A percentile compares a stretch with the other conserved stretches of the same genome.
phyloP scores from a whole-genome alignment of 1,284 basidiomycete genomes.

The Cutaneotrichosporon sp. region DNA sequence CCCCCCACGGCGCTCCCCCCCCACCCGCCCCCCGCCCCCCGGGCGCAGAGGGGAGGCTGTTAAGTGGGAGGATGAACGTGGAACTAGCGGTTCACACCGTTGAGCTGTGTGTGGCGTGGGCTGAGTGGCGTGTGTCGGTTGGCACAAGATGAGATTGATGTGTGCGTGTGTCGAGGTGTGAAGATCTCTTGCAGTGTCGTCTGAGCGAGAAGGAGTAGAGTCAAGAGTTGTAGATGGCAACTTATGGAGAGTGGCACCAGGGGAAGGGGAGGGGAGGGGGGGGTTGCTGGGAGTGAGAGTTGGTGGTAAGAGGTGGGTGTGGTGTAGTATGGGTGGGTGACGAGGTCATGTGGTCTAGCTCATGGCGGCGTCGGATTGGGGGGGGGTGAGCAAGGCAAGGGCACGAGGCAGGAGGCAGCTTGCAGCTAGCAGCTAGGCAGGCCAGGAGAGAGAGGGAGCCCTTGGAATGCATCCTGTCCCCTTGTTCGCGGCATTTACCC shows the following conservation, averaged over 20 bases:
- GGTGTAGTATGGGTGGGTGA: too few relatives aligned
- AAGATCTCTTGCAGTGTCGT: conserved; percentile 29
- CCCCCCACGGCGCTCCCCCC: too few relatives aligned
- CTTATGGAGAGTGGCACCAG: background rate
- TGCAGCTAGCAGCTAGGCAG: too few relatives aligned
- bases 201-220: background rate
- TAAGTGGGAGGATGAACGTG: background rate
- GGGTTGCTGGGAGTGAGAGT: background rate
- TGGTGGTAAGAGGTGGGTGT: too few relatives aligned
- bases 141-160: background rate
- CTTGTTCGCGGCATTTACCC: too few relatives aligned
- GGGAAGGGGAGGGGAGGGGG: background rate
- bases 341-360: background rate
- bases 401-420: too few relatives aligned
- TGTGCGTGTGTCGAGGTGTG: conserved; percentile 15
- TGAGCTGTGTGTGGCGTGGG: too few relatives aligned
- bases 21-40: too few relatives aligned
- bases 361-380: background rate
- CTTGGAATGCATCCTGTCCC: too few relatives aligned
- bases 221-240: background rate
- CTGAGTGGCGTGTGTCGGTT: background rate
- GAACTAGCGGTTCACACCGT: background rate
- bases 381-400: too few relatives aligned
- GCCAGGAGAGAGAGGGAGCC: too few relatives aligned
- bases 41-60: background rate